These are phyloP conservation scores for Stagonosporopsis tanaceti DNA, from an alignment of 2,329 filamentous ascomycete genomes.

Conservation along the genomic window DNA sequence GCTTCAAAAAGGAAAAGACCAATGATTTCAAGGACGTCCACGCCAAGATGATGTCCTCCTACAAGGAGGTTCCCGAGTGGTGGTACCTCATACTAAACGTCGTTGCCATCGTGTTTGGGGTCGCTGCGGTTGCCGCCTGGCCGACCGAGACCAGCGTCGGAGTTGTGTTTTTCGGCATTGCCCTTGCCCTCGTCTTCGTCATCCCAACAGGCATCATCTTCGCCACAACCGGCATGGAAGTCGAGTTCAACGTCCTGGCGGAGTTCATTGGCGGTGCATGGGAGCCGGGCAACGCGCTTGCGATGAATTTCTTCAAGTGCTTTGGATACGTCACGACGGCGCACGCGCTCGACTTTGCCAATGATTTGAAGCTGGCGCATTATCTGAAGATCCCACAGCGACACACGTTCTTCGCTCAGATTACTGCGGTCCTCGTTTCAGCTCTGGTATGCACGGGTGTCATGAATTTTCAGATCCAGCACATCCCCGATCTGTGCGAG, in stretches of 20 bases:
- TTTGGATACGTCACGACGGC: too few relatives aligned
- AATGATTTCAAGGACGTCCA: slow-evolving; percentile 54
- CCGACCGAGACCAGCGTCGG: slow-evolving; percentile 61
- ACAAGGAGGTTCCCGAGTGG: slow-evolving; percentile 62
- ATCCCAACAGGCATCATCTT: slow-evolving; percentile 63
- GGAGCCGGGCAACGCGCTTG: too few relatives aligned
- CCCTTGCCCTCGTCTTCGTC: slow-evolving; percentile 60
- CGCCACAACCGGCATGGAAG: slow-evolving; percentile 62
- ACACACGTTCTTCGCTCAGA: slow-evolving; percentile 66
- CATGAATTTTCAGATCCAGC: slow-evolving; percentile 55
- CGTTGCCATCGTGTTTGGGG: slow-evolving; percentile 55
- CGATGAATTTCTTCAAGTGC: too few relatives aligned
- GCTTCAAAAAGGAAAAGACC: slow-evolving; percentile 37
- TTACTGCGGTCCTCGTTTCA: slow-evolving; percentile 64
- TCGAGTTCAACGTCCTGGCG: slow-evolving; percentile 60
- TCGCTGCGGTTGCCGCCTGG: slow-evolving; percentile 59
- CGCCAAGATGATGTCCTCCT: slow-evolving; percentile 58
- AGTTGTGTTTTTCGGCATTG: slow-evolving; percentile 62
- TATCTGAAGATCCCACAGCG: slow-evolving; percentile 70
- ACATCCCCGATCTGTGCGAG: slow-evolving; percentile 61
- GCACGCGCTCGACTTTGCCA: slow-evolving; percentile 18
- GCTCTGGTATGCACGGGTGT: slow-evolving; percentile 62
- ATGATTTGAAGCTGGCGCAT: slow-evolving; percentile 43
- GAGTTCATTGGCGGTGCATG: too few relatives aligned
- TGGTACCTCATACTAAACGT: slow-evolving; percentile 57